phyloP scores from a whole-genome alignment of 2,329 filamentous ascomycete genomes.

The Coniochaeta pulveracea region DNA sequence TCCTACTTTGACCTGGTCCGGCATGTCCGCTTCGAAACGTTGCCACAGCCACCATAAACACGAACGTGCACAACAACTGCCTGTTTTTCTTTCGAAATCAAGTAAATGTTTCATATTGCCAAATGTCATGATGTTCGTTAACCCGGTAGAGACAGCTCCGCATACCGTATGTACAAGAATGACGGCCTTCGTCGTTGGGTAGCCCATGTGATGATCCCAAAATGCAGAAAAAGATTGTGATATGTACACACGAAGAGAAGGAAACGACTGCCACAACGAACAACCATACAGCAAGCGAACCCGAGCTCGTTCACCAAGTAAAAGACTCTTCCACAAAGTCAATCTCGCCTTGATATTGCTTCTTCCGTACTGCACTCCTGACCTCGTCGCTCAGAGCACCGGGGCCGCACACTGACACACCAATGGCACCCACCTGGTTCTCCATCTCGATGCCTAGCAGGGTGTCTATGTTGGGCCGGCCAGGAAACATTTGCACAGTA shows the following conservation, averaged over 20 bases:
- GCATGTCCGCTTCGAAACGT: too few relatives aligned
- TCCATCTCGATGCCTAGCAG: slow-evolving; percentile 64
- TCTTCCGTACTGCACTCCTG: slow-evolving; percentile 50
- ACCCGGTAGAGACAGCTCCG: too few relatives aligned
- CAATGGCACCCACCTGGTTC: slow-evolving; percentile 62
- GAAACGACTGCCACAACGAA: background rate
- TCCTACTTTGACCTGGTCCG: too few relatives aligned
- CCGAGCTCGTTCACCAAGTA: slow-evolving; percentile 33
- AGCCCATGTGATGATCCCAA: background rate
- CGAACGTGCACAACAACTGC: too few relatives aligned
- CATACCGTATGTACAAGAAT: slow-evolving; percentile 4
- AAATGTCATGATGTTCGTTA: too few relatives aligned
- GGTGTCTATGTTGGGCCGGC: slow-evolving; percentile 62
- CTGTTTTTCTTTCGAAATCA: too few relatives aligned
- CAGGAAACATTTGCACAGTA: slow-evolving; percentile 78
- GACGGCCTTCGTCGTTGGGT: background rate
- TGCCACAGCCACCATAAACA: too few relatives aligned
- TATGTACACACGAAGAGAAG: slow-evolving; percentile 2
- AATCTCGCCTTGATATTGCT: slow-evolving; percentile 54
- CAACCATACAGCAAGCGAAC: background rate
- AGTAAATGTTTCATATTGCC: too few relatives aligned
- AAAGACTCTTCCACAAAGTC: slow-evolving; percentile 77
- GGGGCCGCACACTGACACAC: slow-evolving; percentile 63
- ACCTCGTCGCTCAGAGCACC: slow-evolving; percentile 68
- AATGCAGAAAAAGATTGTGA: background rate